These are phyloP conservation scores for Austroboletus novae-zelandiae DNA, from an alignment of 1,284 basidiomycete species.

Conservation along the genomic window DNA sequence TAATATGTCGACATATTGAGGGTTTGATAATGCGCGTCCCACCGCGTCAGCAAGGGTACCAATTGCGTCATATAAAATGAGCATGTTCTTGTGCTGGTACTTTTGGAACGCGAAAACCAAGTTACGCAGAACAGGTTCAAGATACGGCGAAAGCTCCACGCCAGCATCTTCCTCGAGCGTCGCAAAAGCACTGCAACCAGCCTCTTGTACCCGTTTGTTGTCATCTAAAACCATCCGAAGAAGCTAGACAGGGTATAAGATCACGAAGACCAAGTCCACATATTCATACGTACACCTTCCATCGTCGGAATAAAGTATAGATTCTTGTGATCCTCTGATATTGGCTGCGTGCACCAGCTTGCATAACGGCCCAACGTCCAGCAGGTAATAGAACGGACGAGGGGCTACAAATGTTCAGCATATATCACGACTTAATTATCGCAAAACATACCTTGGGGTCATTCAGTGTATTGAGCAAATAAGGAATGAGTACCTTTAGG, in stretches of 20 bases:
- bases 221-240: conserved; percentile 98
- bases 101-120: conserved; percentile 96
- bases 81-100: conserved; percentile 99
- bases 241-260: conserved; percentile 50
- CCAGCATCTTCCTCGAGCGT: conserved; percentile 99
- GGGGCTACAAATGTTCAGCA: conserved; percentile 54
- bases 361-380: conserved; percentile 99
- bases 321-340: conserved; percentile 82
- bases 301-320: conserved; percentile 94
- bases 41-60: conserved; percentile 98
- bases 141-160: conserved; percentile 83
- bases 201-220: conserved; percentile 99
- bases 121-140: conserved; percentile 93
- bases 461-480: conserved; percentile 86
- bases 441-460: conserved; percentile 77
- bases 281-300: conserved; percentile 79
- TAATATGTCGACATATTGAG: conserved; percentile 88
- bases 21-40: conserved; percentile 82
- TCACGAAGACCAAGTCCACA: background rate
- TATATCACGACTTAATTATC: background rate
- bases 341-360: conserved; percentile 88
- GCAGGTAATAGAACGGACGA: conserved; percentile 97
- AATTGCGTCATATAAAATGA: conserved; percentile 97
- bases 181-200: conserved; percentile 97
- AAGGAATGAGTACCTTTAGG: conserved; percentile 88